A percentile compares a stretch with the other conserved stretches of the same genome.
Conservation (phyloP, 2,329 filamentous ascomycete genomes). For the Hypoxylon sp. region DNA sequence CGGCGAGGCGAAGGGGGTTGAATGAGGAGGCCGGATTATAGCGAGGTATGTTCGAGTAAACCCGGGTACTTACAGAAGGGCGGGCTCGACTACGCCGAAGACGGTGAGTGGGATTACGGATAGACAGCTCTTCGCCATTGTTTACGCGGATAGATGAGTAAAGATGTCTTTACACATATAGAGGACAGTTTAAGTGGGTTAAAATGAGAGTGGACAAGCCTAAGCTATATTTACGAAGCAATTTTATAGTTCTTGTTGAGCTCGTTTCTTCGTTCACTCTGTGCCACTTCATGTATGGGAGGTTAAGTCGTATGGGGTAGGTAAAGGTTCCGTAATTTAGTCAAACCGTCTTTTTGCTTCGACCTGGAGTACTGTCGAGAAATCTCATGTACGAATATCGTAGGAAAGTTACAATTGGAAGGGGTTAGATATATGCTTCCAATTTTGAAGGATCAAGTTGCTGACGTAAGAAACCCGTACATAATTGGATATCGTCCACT, state of each 20-base stretch:
- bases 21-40: too few species aligned
- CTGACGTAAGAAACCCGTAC: not conserved
- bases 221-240: not conserved
- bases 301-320: not conserved
- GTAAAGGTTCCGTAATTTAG: not conserved
- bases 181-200: not conserved
- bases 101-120: conserved; percentile 48
- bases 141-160: not conserved
- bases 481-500: not conserved
- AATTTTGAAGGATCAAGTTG: not conserved
- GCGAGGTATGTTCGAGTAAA: not conserved
- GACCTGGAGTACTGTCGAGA: not conserved
- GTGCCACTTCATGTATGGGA: conserved; percentile 1
- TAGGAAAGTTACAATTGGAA: not conserved
- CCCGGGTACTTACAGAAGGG: conserved; percentile 44
- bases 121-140: conserved; percentile 46
- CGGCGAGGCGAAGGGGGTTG: too few species aligned
- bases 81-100: conserved; percentile 52
- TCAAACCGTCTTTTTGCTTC: not conserved
- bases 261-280: not conserved
- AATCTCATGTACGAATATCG: not conserved
- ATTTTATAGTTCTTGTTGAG: not conserved
- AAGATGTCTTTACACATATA: not conserved
- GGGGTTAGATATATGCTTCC: not conserved
- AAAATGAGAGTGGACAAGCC: conserved; percentile 1